phyloP scores from a whole-genome alignment of 2,329 filamentous ascomycete genomes.

The Penicillium sp. region DNA sequence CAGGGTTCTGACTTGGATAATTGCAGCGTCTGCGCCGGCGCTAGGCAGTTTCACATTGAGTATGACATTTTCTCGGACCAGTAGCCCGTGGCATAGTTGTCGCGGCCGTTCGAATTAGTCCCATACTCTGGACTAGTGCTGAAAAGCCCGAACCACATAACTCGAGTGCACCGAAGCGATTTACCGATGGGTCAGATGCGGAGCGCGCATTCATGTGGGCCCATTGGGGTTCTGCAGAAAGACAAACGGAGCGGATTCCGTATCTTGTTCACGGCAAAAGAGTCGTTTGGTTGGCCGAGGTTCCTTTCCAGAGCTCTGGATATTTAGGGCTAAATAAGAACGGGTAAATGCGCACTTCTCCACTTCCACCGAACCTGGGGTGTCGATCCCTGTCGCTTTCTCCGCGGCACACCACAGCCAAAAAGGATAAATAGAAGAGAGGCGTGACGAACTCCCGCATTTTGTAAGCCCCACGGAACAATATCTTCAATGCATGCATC shows the following conservation, averaged over 20 bases:
- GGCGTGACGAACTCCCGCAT: no score
- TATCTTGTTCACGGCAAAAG: conserved; percentile 12
- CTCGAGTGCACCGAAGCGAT: not conserved
- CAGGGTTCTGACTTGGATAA: not conserved
- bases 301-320: not conserved
- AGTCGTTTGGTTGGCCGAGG: conserved; percentile 1
- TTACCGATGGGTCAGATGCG: not conserved
- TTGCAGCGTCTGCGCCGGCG: not conserved
- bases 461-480: no score
- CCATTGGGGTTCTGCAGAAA: not conserved
- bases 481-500: no score
- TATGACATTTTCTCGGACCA: conserved; percentile 10
- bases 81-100: conserved; percentile 21
- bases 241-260: conserved; percentile 13
- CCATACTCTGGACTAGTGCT: not conserved
- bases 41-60: conserved; percentile 3
- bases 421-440: not conserved
- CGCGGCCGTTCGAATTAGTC: conserved; percentile 12
- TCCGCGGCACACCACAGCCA: not conserved
- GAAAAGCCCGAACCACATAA: not conserved
- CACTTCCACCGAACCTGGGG: not conserved
- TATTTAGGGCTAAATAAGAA: conserved; percentile 7
- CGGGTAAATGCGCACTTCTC: conserved; percentile 7
- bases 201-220: not conserved
- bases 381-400: not conserved